Conservation (phyloP, 176 grass and related monocot genomes). For the Oryza nivara region DNA sequence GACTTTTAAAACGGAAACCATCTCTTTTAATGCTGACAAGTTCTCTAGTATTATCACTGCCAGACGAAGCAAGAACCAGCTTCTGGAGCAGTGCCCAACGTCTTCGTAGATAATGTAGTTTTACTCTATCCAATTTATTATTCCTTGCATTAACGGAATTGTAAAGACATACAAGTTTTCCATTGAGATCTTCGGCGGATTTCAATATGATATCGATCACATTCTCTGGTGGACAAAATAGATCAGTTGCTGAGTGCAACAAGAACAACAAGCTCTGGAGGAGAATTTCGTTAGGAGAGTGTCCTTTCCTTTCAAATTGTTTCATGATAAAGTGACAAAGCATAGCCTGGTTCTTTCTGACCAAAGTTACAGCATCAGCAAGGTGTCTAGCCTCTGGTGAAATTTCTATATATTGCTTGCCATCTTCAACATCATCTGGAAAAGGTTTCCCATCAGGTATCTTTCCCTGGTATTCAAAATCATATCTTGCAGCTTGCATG, state of each 20-base stretch:
- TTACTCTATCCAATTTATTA: slow-evolving; percentile 61
- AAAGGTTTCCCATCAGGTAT: slow-evolving; percentile 53
- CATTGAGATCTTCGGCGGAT: slow-evolving; percentile 77
- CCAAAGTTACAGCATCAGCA: slow-evolving; percentile 87
- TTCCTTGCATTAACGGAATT: slow-evolving; percentile 52
- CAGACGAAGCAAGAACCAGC: slow-evolving; percentile 82
- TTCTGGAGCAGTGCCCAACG: slow-evolving; percentile 82
- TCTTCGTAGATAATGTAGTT: slow-evolving; percentile 71
- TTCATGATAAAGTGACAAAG: slow-evolving; percentile 75
- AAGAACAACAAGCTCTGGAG: slow-evolving; percentile 88
- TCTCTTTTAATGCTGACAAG: slow-evolving; percentile 47
- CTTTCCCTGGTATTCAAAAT: slow-evolving; percentile 65
- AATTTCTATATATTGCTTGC: slow-evolving; percentile 67
- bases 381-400: slow-evolving; percentile 54
- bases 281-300: slow-evolving; percentile 75
- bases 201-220: slow-evolving; percentile 85
- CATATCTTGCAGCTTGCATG: slow-evolving; percentile 78
- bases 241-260: slow-evolving; percentile 80
- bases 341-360: slow-evolving; percentile 87
- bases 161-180: slow-evolving; percentile 69
- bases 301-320: slow-evolving; percentile 71
- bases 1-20: slow-evolving; percentile 77
- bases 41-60: slow-evolving; percentile 64
- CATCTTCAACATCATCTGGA: slow-evolving; percentile 46
- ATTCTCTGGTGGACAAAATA: slow-evolving; percentile 78